Evolutionary conservation across 2,329 filamentous ascomycete species (phyloP), one percentile per base, ranked within the genome.

Genomic region (Ambrosiella xylebori): DNA sequence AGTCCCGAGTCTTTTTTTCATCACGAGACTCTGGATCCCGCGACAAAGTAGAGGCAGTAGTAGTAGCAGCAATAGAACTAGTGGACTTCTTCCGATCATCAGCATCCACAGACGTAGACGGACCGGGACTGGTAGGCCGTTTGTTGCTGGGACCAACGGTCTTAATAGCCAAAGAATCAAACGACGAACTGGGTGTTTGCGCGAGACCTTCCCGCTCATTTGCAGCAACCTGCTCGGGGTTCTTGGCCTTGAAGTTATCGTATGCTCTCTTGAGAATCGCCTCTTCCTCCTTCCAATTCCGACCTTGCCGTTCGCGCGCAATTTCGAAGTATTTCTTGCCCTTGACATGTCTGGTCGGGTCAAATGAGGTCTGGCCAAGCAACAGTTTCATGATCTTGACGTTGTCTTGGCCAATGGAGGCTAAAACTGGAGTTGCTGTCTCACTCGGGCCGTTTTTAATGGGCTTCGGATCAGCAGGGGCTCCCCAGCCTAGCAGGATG

Each of bases 251-350:
- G 63, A 79, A 80, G 37, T 79, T 77, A 59, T 89, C 84, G 63
- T 82, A 89, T 2, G 85, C 80, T 44, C 82, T 77, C 67, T 90
- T 90, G 54, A 98, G 70, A 58, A 94, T 73, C 49, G 88, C 80
- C 62, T 86, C 83, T 68, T 98, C 93, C 61, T 91, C 83, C 67
- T 91, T 84, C 88, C 90, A 96, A 61, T 88, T 85, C 7, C 90
- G 87, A 0, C 93, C 91, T 63, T 83, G 82, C 45, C 88, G 82
- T 53, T 88, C 82, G 64, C 85, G 80, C 1, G 93, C 88, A 61
- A 97, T 82, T 63, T 98, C 89, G 65, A 82, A 86, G 68, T 97
- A 98, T 0, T 86, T 84, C 64, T 86, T 81, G 19, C 87, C 87
- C 63, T 83, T 82, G 63, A 82, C 84, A 35, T 83, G 78, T 59